A percentile compares a stretch with the other conserved stretches of the same genome.
Evolutionary conservation across 1,139 yeast genomes (phyloP).

Genomic region (Suhomyces bolitotheri): DNA sequence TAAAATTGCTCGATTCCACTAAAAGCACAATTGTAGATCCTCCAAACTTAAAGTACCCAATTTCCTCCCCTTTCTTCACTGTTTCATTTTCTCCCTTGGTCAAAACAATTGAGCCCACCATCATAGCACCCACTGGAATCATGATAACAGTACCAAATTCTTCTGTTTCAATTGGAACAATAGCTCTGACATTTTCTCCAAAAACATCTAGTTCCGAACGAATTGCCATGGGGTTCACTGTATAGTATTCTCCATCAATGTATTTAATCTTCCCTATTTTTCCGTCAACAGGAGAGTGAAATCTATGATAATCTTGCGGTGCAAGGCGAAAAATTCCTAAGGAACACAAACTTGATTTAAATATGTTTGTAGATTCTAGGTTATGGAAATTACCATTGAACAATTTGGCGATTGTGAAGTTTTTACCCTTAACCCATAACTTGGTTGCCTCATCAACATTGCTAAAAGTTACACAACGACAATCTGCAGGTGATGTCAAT

Average conservation of each 20-base stretch:
- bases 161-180: conserved; percentile 73
- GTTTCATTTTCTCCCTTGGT: conserved; percentile 63
- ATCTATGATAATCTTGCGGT: conserved; percentile 95
- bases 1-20: conserved; percentile 34
- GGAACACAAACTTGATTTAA: conserved; percentile 48
- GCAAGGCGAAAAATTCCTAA: conserved; percentile 85
- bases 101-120: conserved; percentile 89
- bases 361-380: conserved; percentile 44
- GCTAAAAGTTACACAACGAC: conserved; percentile 74
- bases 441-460: conserved; percentile 64
- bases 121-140: conserved; percentile 95
- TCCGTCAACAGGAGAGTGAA: conserved; percentile 87
- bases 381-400: conserved; percentile 58
- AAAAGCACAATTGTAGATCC: conserved; percentile 82
- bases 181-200: conserved; percentile 83
- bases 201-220: conserved; percentile 85
- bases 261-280: conserved; percentile 60
- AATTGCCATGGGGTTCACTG: conserved; percentile 97
- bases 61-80: conserved; percentile 72
- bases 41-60: conserved; percentile 95
- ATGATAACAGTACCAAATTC: conserved; percentile 75
- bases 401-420: conserved; percentile 67
- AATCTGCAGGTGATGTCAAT: conserved; percentile 84
- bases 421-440: conserved; percentile 88
- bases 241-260: conserved; percentile 88